Evolutionary conservation across 371 early-diverging fungal species (phyloP).

Genomic region (Quaeritorhiza haematococci): DNA sequence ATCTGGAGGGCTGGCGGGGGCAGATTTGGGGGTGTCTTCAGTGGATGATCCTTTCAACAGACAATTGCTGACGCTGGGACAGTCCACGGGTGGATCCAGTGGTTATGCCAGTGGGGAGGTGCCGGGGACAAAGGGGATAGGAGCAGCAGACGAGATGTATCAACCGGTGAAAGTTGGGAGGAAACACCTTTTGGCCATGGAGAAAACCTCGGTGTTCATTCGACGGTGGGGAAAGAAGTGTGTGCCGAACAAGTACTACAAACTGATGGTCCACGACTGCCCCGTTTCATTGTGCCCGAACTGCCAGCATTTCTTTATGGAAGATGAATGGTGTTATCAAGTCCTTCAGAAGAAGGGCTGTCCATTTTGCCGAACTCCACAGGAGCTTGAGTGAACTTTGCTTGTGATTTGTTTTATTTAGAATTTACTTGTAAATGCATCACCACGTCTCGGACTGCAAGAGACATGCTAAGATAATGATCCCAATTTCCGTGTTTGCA

Average conservation of each 20-base stretch:
- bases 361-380: conserved; percentile 38
- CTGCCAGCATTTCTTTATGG: conserved; percentile 43
- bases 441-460: too few relatives aligned
- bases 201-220: conserved; percentile 26
- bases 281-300: conserved; percentile 29
- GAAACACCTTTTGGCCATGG: conserved; percentile 21
- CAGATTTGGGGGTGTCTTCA: background rate
- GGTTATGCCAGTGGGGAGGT: background rate
- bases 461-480: too few relatives aligned
- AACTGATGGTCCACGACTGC: conserved; percentile 25
- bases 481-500: too few relatives aligned
- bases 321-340: conserved; percentile 47
- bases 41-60: conserved; percentile 6
- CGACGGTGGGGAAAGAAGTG: conserved; percentile 25
- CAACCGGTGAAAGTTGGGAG: conserved; percentile 19
- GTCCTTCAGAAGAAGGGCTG: conserved; percentile 34
- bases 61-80: conserved; percentile 10
- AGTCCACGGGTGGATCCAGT: background rate
- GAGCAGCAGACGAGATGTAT: conserved; percentile 3
- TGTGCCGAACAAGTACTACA: conserved; percentile 27
- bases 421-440: background rate
- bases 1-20: background rate
- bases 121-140: background rate
- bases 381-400: background rate
- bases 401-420: background rate